Evolutionary conservation across 2,329 filamentous ascomycete genomes (phyloP).

Genomic region (Raffaelea deltoideospora): DNA sequence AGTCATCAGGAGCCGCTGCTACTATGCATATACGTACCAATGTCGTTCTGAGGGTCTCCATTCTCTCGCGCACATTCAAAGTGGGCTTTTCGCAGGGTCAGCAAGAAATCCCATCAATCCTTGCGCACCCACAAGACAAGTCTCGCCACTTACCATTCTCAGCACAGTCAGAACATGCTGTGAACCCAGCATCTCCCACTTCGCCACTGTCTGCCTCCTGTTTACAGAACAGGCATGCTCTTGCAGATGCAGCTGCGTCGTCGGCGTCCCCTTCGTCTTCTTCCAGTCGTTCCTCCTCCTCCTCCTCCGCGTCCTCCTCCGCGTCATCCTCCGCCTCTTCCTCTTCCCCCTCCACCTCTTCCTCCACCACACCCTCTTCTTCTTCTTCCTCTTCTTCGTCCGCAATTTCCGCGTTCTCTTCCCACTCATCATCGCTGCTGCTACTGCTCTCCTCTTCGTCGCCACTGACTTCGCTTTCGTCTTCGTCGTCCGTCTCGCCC

Average conservation of each 20-base stretch:
- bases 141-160: slow-evolving; percentile 55
- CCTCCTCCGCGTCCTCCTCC: slow-evolving; percentile 7
- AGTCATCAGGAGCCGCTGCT: slow-evolving; percentile 1
- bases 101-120: slow-evolving; percentile 10
- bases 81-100: slow-evolving; percentile 58
- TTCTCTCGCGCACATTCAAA: slow-evolving; percentile 72
- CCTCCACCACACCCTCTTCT: slow-evolving; percentile 58
- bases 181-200: slow-evolving; percentile 63
- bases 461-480: slow-evolving; percentile 21
- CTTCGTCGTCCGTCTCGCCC: slow-evolving; percentile 31
- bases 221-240: neutral
- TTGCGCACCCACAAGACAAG: neutral
- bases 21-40: slow-evolving; percentile 36
- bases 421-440: slow-evolving; percentile 42
- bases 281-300: no score
- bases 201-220: no score
- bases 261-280: no score
- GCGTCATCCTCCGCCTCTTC: slow-evolving; percentile 42
- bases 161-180: slow-evolving; percentile 63
- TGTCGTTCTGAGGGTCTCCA: slow-evolving; percentile 43
- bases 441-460: slow-evolving; percentile 28
- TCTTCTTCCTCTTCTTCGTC: slow-evolving; percentile 26
- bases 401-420: slow-evolving; percentile 39
- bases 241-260: neutral
- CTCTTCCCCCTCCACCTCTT: slow-evolving; percentile 37